phyloP scores from a whole-genome alignment of 345 rosid genomes.

The Microcos paniculata region DNA sequence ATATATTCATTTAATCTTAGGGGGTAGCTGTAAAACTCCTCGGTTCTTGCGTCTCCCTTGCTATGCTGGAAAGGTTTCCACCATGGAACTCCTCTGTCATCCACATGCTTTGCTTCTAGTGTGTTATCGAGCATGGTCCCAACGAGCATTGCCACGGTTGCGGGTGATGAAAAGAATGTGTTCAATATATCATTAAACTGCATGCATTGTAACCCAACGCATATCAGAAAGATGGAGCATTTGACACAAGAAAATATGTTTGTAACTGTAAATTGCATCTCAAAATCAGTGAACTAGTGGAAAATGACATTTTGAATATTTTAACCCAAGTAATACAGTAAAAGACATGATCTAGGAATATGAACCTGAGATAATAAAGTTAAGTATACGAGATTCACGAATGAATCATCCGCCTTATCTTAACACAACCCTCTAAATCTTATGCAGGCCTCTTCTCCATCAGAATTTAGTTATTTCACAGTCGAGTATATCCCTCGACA shows the following conservation, averaged over 20 bases:
- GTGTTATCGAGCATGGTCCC: conserved; percentile 82
- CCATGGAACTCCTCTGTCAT: conserved; percentile 82
- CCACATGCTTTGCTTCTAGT: conserved; percentile 40
- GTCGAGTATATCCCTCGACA: background rate
- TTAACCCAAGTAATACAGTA: background rate
- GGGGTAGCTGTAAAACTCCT: conserved; percentile 77
- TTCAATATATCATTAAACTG: conserved; percentile 90
- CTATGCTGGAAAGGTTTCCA: conserved; percentile 85
- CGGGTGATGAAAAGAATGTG: conserved; percentile 84
- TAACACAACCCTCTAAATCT: background rate
- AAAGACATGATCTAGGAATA: background rate
- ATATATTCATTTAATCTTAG: conserved; percentile 48
- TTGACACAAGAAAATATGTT: background rate
- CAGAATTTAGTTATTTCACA: background rate
- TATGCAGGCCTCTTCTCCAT: background rate
- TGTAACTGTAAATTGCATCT: background rate
- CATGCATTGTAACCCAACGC: conserved; percentile 4
- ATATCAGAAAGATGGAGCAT: background rate
- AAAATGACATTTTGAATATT: background rate
- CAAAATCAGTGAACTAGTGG: background rate
- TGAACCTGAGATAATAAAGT: background rate
- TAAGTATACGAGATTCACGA: background rate
- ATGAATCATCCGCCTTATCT: background rate
- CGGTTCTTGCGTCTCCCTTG: conserved; percentile 66
- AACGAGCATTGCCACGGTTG: conserved; percentile 67